phyloP scores from a whole-genome alignment of 2,329 filamentous ascomycete genomes.

The Curvularia sp. region DNA sequence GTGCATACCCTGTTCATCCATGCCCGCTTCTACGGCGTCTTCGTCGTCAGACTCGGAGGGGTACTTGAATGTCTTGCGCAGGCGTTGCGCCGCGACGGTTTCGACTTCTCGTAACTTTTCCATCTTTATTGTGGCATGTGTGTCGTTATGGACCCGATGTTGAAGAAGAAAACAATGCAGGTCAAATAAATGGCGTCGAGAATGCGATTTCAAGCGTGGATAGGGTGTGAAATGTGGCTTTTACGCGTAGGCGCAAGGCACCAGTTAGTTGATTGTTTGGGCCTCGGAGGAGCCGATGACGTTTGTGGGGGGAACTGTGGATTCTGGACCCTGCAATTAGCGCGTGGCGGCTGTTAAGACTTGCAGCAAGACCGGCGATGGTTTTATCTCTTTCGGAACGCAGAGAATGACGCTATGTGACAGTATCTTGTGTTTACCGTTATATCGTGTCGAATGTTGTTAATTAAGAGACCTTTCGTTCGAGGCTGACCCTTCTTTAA shows the following conservation, averaged over 20 bases:
- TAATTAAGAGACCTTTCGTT: background rate
- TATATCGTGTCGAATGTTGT: background rate
- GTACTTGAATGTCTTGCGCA: constrained; percentile 81
- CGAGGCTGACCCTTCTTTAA: background rate
- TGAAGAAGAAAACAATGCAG: background rate
- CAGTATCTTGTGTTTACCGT: background rate
- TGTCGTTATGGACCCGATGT: background rate
- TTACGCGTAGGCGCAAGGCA: constrained; percentile 11
- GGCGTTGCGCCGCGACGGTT: constrained; percentile 60
- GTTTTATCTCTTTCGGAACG: background rate
- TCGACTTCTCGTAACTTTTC: constrained; percentile 15
- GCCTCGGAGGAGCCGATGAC: constrained; percentile 23
- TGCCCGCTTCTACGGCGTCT: constrained; percentile 64
- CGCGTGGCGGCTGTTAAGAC: background rate
- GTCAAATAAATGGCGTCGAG: background rate
- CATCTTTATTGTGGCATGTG: constrained; percentile 3
- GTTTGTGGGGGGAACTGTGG: constrained; percentile 19
- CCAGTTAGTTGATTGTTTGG: constrained; percentile 8
- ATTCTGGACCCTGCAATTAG: constrained; percentile 20
- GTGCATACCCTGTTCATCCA: constrained; percentile 75
- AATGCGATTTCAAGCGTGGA: background rate
- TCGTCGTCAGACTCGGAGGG: constrained; percentile 64
- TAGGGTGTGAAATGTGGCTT: constrained; percentile 11
- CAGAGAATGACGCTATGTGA: background rate
- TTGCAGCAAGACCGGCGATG: background rate